Evolutionary conservation across 108 stramenopile species (phyloP).

Genomic region (Fistulifera pelliculosa): DNA sequence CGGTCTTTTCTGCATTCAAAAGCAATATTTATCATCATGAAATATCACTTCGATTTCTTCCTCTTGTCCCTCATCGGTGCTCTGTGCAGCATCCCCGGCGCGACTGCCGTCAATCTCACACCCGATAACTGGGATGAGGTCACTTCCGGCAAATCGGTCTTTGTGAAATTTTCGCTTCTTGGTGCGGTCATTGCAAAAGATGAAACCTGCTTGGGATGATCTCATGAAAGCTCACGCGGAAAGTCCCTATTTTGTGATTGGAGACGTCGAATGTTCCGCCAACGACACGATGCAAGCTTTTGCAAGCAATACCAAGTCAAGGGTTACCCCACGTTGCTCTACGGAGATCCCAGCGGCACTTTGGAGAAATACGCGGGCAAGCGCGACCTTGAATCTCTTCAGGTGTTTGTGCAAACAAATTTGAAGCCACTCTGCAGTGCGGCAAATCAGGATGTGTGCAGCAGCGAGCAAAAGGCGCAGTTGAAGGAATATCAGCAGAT

Average conservation of each 20-base stretch:
- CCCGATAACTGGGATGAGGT: constrained; percentile 41
- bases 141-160: constrained; percentile 61
- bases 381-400: background rate
- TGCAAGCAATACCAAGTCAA: background rate
- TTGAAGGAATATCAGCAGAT: background rate
- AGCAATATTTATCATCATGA: no score
- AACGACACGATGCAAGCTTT: background rate
- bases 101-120: constrained; percentile 1
- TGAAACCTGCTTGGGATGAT: constrained; percentile 1
- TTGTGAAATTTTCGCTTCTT: constrained; percentile 75
- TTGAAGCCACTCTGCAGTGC: background rate
- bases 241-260: no score
- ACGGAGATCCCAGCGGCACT: background rate
- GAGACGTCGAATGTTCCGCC: no score
- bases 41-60: no score
- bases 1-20: no score
- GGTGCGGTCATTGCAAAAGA: constrained; percentile 16
- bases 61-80: no score
- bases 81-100: no score
- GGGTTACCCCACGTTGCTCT: background rate
- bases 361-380: background rate
- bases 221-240: background rate
- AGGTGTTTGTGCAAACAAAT: background rate
- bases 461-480: background rate
- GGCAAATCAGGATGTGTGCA: background rate